Evolutionary conservation across 2,329 filamentous ascomycete species (phyloP), one percentile per base, ranked within the genome.

Genomic region (Arthroderma uncinatum): DNA sequence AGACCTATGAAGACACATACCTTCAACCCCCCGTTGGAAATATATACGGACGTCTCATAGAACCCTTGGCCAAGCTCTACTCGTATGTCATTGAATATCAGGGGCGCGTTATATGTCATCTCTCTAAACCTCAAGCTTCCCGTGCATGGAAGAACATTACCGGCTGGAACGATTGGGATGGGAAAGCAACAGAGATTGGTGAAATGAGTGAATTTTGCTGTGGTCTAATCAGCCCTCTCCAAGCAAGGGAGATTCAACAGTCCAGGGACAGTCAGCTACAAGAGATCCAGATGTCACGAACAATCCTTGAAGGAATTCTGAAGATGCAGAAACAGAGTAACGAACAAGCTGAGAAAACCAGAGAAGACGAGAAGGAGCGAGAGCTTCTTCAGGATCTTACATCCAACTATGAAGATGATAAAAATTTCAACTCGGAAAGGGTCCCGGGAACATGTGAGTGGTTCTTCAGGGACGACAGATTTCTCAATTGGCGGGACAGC

Each of bases 381-480:
- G 53, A 39, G 2, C 36, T 54, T 2, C 30, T 54, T 25, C 30
- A 40, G 39, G 16, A 16, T 8, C n/a, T 44, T 7, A n/a, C 52
- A 54, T 54, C 52, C 4, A 16, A 21, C 10, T 66, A 66, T 39
- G 55, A 62, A 55, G 54, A 60, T 28, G 52, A 47, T 39, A 66
- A 66, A 54, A 54, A 65, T 40, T 14, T 54, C 16, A 66, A 63
- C 37, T 57, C 54, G 2, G 19, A 57, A 12, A 28, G 58, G 21
- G 52, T 61, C 3, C 8, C 6, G 5, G 60, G 58, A 5, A 66
- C 64, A 9, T 65, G 64, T 53, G 54, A 61, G 55, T 66, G 65
- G 65, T 62, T 61, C 36, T 25, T 60, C 5, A 21, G 47, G 9
- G 58, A 64, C 40, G 25, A 30, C 2, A 50, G 33, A 3, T 66